Conservation (phyloP, 495 filamentous ascomycete genomes). For the Neurospora sp. region DNA sequence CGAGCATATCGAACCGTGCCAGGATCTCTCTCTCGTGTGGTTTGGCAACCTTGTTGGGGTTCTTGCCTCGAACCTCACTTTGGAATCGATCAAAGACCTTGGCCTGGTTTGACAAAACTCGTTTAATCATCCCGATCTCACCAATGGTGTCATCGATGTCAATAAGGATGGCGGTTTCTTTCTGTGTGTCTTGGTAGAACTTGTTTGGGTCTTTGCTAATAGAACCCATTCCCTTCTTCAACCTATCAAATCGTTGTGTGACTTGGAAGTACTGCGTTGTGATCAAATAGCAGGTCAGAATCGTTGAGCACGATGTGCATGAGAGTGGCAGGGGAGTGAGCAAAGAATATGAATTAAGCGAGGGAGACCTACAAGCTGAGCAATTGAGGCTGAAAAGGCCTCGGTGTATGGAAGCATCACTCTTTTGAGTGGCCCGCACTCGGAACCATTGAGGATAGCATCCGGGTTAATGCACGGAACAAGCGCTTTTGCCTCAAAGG, state of each 20-base stretch:
- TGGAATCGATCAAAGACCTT: not conserved
- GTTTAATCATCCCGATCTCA: conserved; percentile 7
- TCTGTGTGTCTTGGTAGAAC: conserved; percentile 4
- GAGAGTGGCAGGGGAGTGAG: not conserved
- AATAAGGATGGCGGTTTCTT: conserved; percentile 2
- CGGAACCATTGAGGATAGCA: not conserved
- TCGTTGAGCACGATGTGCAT: not conserved
- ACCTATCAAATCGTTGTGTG: conserved; percentile 1
- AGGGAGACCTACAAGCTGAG: not conserved
- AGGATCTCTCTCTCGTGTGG: not conserved
- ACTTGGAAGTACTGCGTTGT: conserved; percentile 3
- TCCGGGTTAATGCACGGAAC: not conserved
- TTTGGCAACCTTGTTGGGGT: not conserved
- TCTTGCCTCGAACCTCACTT: not conserved
- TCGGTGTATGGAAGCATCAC: not conserved
- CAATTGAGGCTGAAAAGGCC: conserved; percentile 2
- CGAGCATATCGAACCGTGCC: conserved; percentile 2
- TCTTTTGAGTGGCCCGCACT: too few relatives aligned
- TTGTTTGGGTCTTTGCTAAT: conserved; percentile 5
- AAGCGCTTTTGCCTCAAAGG: conserved; percentile 5
- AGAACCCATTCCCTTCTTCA: conserved; percentile 2
- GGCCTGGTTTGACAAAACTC: conserved; percentile 1
- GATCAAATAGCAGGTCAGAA: not conserved
- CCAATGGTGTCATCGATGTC: conserved; percentile 4
- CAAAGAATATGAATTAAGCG: not conserved